Conservation (phyloP, 306 rosid species). For the Cicer arietinum region DNA sequence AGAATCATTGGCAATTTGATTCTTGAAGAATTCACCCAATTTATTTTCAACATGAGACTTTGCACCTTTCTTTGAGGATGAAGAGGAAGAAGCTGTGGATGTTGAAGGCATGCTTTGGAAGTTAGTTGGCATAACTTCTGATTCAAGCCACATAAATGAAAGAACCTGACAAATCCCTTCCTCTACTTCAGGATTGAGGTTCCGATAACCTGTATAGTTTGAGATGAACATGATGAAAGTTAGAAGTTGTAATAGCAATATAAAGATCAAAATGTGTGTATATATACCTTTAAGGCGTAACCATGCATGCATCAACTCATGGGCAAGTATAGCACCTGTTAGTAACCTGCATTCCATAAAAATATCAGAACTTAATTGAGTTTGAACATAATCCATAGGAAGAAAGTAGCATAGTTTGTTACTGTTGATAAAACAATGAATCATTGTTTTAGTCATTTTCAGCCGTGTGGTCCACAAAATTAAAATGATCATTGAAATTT, state of each 20-base stretch:
- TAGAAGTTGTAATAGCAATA: not conserved
- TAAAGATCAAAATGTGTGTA: conserved; percentile 1
- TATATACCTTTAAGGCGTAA: conserved; percentile 88
- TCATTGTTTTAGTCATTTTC: not conserved
- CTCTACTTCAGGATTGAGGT: conserved; percentile 88
- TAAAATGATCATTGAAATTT: not conserved
- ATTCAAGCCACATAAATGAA: conserved; percentile 95
- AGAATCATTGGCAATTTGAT: conserved; percentile 83
- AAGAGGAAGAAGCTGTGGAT: conserved; percentile 58
- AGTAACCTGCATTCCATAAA: conserved; percentile 66
- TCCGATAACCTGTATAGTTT: conserved; percentile 70
- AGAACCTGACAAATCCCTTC: conserved; percentile 98
- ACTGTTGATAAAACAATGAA: not conserved
- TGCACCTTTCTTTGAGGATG: conserved; percentile 84
- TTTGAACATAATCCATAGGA: conserved; percentile 6
- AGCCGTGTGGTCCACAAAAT: not conserved
- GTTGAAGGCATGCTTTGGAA: conserved; percentile 67
- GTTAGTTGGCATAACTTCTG: conserved; percentile 86
- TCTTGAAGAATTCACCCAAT: conserved; percentile 88
- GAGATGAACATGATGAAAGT: conserved; percentile 20
- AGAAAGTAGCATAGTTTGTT: not conserved
- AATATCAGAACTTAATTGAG: conserved; percentile 32
- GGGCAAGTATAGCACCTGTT: conserved; percentile 98
- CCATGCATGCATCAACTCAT: conserved; percentile 98
- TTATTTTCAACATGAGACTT: conserved; percentile 72